Evolutionary conservation across 164 flowering plant species (phyloP).

Genomic region (Akebia trifoliata): DNA sequence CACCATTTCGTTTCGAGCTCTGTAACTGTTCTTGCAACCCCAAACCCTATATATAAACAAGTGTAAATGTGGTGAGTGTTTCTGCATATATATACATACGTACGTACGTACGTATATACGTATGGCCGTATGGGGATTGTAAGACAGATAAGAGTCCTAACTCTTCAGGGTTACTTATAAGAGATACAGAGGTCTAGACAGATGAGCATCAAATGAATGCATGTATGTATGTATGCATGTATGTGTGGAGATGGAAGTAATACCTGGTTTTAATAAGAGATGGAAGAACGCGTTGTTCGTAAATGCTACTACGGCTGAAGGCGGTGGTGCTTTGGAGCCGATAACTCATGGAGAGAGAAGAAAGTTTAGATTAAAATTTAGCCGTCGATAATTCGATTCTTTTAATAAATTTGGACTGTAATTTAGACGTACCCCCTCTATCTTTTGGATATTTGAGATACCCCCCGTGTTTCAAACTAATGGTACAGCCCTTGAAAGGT

Average conservation of each 20-base stretch:
- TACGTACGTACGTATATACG: neutral
- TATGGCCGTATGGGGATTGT: neutral
- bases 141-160: too few species aligned
- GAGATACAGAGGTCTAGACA: too few species aligned
- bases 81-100: neutral
- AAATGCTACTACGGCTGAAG: neutral
- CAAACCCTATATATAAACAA: slow-evolving; percentile 19
- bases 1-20: slow-evolving; percentile 27
- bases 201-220: neutral
- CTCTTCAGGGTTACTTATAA: too few species aligned
- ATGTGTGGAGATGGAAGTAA: neutral
- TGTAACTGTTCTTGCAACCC: slow-evolving; percentile 8
- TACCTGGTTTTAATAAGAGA: slow-evolving; percentile 10
- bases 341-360: neutral
- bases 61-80: neutral
- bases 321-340: slow-evolving; percentile 15
- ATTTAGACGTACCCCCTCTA: too few species aligned
- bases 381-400: too few species aligned
- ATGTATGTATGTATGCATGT: neutral
- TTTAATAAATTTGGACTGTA: too few species aligned
- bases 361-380: too few species aligned
- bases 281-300: neutral
- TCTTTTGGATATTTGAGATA: too few species aligned
- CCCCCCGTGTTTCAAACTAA: too few species aligned
- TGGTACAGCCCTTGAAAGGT: too few species aligned